Evolutionary conservation across 257 asterid genomes (phyloP), one percentile per base, ranked within the genome.

Genomic region (Nyctanthes arbortristis): DNA sequence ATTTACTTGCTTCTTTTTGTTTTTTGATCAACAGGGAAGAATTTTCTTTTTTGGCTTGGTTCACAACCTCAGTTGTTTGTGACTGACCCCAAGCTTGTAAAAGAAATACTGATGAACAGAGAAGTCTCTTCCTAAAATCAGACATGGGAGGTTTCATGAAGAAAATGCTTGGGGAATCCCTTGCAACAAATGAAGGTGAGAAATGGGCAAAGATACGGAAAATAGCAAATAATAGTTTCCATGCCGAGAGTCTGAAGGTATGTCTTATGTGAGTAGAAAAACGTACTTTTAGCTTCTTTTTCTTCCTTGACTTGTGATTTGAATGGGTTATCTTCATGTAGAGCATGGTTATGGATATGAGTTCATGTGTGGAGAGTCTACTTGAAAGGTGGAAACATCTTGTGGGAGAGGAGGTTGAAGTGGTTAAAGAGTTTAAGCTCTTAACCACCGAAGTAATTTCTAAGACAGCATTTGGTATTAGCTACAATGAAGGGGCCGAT

Each of bases 401-500:
- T n/a, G 65, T 73, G 34, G 81, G 76, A 5, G 65, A 82, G 57
- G 89, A 88, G 57, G 68, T 82, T 9, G 87, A 85, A 3, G 86
- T 78, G n/a, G 70, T 70, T 30, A 55, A 57, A 24, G 83, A 82
- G 11, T 85, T 80, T 59, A 80, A 58, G 75, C 36, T 73, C 52
- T 78, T 88, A 47, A 82, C 85, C 34, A 73, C 87, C 9, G 88
- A 88, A 7, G 80, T 84, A 6, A 88, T 85, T 47, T 84, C 95
- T 13, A 84, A 79, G 69, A 84, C 92, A 7, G 88, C 88, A 34
- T 82, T 88, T 45, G 95, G 95, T 70, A 84, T 89, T 70, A 85
- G 85, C 68, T 82, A 82, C 68, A 31, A 65, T 60, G 95, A 88
- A 74, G 92, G 92, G 67, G 52, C 59, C 67, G 65, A 75, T 39